phyloP scores from a whole-genome alignment of 2,329 filamentous ascomycete genomes.

The Aureobasidium leucospermi region DNA sequence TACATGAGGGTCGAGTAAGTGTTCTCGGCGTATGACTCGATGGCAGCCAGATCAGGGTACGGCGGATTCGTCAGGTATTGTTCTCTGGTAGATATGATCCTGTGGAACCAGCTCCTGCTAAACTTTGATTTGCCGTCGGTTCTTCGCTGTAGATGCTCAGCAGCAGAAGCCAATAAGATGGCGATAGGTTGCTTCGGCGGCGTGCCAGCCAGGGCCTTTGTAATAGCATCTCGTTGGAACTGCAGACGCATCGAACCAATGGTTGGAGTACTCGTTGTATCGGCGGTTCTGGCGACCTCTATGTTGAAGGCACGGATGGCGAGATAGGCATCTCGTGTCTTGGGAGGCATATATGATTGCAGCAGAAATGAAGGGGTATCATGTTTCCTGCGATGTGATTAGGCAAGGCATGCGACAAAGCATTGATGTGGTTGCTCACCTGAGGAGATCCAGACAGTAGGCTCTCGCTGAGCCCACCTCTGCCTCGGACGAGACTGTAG shows the following conservation, averaged over 20 bases:
- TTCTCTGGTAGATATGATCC: slow-evolving; percentile 74
- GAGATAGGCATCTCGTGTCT: slow-evolving; percentile 74
- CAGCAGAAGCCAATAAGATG: slow-evolving; percentile 67
- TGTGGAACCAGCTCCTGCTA: slow-evolving; percentile 51
- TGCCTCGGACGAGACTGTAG: slow-evolving; percentile 20
- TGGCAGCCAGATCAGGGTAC: slow-evolving; percentile 61
- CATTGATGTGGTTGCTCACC: slow-evolving; percentile 30
- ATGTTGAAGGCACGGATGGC: slow-evolving; percentile 89
- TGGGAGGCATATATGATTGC: slow-evolving; percentile 71
- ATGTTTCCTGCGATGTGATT: slow-evolving; percentile 54
- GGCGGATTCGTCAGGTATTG: slow-evolving; percentile 77
- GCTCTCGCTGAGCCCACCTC: slow-evolving; percentile 48
- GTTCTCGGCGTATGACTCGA: slow-evolving; percentile 88
- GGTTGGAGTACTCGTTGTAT: slow-evolving; percentile 78
- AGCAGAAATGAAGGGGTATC: slow-evolving; percentile 85
- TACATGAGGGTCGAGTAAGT: slow-evolving; percentile 94
- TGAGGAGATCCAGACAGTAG: slow-evolving; percentile 54
- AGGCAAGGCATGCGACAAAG: not conserved
- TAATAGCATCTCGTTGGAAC: slow-evolving; percentile 86
- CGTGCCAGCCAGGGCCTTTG: slow-evolving; percentile 65
- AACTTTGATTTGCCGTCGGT: slow-evolving; percentile 43
- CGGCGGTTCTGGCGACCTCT: slow-evolving; percentile 82
- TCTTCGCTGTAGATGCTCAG: slow-evolving; percentile 48
- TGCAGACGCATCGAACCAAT: slow-evolving; percentile 86
- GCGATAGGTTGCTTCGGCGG: slow-evolving; percentile 90